A percentile compares a stretch with the other conserved stretches of the same genome.
These are phyloP conservation scores for Brassica hybrid DNA, from an alignment of 441 rosid genomes.

Conservation along the genomic window DNA sequence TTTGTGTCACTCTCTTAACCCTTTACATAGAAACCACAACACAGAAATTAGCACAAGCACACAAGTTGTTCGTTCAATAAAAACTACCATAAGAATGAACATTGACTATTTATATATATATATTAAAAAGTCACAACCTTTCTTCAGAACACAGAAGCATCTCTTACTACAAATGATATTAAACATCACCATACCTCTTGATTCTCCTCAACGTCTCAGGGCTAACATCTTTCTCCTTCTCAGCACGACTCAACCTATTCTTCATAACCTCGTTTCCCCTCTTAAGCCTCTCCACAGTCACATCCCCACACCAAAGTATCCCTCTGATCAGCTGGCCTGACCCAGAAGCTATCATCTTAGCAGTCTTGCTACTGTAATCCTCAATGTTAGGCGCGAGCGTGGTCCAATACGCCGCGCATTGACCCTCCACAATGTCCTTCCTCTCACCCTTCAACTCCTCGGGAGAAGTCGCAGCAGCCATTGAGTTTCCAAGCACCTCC, in stretches of 20 bases:
- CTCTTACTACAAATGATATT: neutral
- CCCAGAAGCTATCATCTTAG: conserved; percentile 83
- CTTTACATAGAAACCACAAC: conserved; percentile 38
- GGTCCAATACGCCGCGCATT: conserved; percentile 89
- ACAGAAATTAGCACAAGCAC: conserved; percentile 15
- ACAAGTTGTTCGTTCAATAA: conserved; percentile 1
- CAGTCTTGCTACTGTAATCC: conserved; percentile 71
- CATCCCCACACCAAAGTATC: conserved; percentile 93
- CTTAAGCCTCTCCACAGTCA: conserved; percentile 78
- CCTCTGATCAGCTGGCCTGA: conserved; percentile 87
- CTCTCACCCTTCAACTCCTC: conserved; percentile 62
- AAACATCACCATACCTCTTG: conserved; percentile 58
- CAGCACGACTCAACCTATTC: conserved; percentile 53
- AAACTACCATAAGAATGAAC: neutral
- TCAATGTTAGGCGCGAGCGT: conserved; percentile 92
- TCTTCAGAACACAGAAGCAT: conserved; percentile 5
- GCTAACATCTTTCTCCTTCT: conserved; percentile 56
- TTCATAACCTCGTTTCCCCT: conserved; percentile 74
- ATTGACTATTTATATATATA: neutral
- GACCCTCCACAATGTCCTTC: conserved; percentile 62
- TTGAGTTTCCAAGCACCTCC: conserved; percentile 51
- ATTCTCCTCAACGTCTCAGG: conserved; percentile 71
- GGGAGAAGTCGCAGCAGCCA: conserved; percentile 63
- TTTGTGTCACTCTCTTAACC: conserved; percentile 83
- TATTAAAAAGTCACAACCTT: neutral